A percentile compares a stretch with the other conserved stretches of the same genome.
Conservation (phyloP, 192 early-diverging fungal genomes). For the Coemansia sp. region DNA sequence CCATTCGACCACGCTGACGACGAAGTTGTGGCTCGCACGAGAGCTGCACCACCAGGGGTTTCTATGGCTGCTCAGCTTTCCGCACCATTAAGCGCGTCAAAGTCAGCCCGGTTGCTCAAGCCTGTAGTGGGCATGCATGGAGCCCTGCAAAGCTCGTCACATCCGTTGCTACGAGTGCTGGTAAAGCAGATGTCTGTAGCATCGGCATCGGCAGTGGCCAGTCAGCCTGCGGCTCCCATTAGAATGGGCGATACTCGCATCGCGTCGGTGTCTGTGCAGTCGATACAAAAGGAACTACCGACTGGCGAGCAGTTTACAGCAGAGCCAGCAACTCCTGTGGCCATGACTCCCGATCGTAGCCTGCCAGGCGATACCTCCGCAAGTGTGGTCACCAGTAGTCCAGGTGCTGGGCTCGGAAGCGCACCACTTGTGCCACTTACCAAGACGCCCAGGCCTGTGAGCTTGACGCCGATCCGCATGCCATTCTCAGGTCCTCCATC, state of each 20-base stretch:
- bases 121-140: conserved; percentile 31
- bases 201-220: not conserved
- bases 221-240: not conserved
- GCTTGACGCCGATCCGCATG: conserved; percentile 13
- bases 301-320: not conserved
- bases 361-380: not conserved
- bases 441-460: conserved; percentile 21
- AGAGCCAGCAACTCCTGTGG: not conserved
- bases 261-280: not conserved
- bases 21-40: not conserved
- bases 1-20: not conserved
- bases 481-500: conserved; percentile 47
- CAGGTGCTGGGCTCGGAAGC: not conserved
- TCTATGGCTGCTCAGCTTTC: not conserved
- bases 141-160: conserved; percentile 22
- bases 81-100: conserved; percentile 37
- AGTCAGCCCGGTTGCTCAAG: conserved; percentile 24
- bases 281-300: not conserved
- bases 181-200: conserved; percentile 33
- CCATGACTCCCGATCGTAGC: not conserved
- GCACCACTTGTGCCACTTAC: not conserved
- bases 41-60: not conserved
- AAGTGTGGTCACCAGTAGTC: not conserved
- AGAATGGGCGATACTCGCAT: not conserved
- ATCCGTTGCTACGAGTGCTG: conserved; percentile 39